Evolutionary conservation across 208 protist species (phyloP), one percentile per base, ranked within the genome.

Genomic region (Leptomonas pyrrhocoris): DNA sequence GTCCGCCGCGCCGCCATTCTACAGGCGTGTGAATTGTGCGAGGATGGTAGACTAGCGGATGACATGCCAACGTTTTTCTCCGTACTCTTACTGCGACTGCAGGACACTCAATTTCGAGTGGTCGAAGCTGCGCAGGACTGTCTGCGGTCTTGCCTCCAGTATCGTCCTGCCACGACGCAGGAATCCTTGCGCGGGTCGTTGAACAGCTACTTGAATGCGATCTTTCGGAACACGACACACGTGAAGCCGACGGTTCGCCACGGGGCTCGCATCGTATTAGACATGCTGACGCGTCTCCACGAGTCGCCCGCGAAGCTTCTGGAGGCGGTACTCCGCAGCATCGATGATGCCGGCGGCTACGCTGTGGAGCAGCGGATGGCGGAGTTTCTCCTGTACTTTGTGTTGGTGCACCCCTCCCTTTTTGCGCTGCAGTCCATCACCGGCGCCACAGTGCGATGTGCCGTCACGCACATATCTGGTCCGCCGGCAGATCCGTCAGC

Each of bases 31-130:
- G 40, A 30, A 13, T 6, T 64, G 49, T 61, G 68, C n/a, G 65
- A 72, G 30, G 21, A n/a, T 5, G 54, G 27, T 5, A 25, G 8
- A 19, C 53, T 81, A 36, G 16, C 51, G 2, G 53, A 63, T 27
- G 71, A 68, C 34, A 15, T 64, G 15, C 7, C 36, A 0, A 1
- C 31, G 18, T 1, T 77, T 25, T n/a, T 78, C 19, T 11, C 36
- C 11, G 61, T 62, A 27, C 27, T 88, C 18, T 19, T 82, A 0
- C 23, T 45, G 12, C 76, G 84, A 13, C 36, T 94, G 36, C 81
- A 63, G 31, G 88, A 94, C 38, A 74, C 78, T 0, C 82, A 94
- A 67, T 74, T 73, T 50, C 82, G 81, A 2, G 81, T 89, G 5
- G 40, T 76, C 7, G 69, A 76, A 42, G 85, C 64, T 8, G 80